Evolutionary conservation across 495 filamentous ascomycete genomes (phyloP).

Genomic region (Penicillium cosmopolitanum): DNA sequence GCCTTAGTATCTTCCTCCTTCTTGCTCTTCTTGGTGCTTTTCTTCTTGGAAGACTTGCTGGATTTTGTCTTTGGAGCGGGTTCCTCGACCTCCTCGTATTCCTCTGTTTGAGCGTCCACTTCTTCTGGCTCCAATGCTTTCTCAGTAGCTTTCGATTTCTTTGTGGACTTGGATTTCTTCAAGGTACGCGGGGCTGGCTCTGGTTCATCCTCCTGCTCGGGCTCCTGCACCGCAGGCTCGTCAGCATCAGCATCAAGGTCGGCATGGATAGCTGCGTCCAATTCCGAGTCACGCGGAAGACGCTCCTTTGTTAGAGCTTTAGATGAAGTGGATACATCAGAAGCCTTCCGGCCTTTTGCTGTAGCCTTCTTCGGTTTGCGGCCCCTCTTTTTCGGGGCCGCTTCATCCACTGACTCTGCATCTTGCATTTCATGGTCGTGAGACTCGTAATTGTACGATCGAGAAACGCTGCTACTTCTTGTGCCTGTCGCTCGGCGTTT

Average conservation of each 20-base stretch:
- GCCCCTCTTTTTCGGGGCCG: slow-evolving; percentile 34
- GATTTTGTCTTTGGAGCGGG: slow-evolving; percentile 26
- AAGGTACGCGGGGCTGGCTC: slow-evolving; percentile 33
- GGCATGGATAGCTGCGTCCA: slow-evolving; percentile 69
- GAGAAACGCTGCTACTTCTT: slow-evolving; percentile 46
- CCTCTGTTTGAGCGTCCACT: slow-evolving; percentile 1
- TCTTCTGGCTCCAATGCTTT: slow-evolving; percentile 17
- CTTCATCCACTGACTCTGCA: slow-evolving; percentile 26
- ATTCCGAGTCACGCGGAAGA: slow-evolving; percentile 62
- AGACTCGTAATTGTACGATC: slow-evolving; percentile 21
- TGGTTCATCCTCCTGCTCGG: slow-evolving; percentile 7
- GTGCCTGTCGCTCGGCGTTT: slow-evolving; percentile 68
- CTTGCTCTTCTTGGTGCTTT: slow-evolving; percentile 33
- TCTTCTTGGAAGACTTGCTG: slow-evolving; percentile 32
- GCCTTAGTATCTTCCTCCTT: slow-evolving; percentile 32
- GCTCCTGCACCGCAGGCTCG: slow-evolving; percentile 15
- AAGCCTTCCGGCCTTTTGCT: slow-evolving; percentile 56
- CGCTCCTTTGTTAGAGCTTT: slow-evolving; percentile 40
- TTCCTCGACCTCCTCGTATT: slow-evolving; percentile 31
- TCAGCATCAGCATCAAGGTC: slow-evolving; percentile 54
- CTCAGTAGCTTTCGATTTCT: slow-evolving; percentile 38
- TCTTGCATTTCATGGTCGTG: slow-evolving; percentile 31
- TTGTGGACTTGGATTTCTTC: slow-evolving; percentile 44
- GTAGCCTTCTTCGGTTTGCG: slow-evolving; percentile 49
- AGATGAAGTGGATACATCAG: slow-evolving; percentile 52